Conservation (phyloP, 495 filamentous ascomycete genomes). For the Lasiosphaeris hirsuta region DNA sequence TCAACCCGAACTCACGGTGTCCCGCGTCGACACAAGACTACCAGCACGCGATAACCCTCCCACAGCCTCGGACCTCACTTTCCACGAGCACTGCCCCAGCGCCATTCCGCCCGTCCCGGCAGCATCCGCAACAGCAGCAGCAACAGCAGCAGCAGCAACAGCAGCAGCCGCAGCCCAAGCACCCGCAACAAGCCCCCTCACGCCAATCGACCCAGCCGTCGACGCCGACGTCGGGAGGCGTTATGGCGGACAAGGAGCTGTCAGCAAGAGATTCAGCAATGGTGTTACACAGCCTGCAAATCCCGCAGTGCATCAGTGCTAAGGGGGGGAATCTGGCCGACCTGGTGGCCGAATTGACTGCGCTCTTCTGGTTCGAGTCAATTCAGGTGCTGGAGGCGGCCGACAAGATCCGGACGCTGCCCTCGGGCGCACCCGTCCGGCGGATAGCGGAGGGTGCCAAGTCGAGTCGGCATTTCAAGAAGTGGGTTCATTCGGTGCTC, state of each 20-base stretch:
- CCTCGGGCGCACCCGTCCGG: conserved; percentile 39
- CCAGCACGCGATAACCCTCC: conserved; percentile 3
- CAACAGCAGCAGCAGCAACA: conserved; percentile 7
- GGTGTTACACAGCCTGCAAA: conserved; percentile 60
- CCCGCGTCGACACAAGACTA: conserved; percentile 4
- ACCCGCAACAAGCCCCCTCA: conserved; percentile 12
- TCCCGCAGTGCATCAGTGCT: conserved; percentile 70
- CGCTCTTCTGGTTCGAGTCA: conserved; percentile 98
- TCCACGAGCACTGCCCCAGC: conserved; percentile 15
- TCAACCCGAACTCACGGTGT: conserved; percentile 24
- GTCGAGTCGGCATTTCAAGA: conserved; percentile 76
- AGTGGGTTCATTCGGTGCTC: conserved; percentile 89
- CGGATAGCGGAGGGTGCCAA: conserved; percentile 66
- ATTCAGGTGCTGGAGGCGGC: conserved; percentile 68
- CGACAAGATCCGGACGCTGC: conserved; percentile 57
- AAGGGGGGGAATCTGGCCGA: conserved; percentile 71
- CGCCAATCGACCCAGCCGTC: conserved; percentile 32
- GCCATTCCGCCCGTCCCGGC: neutral
- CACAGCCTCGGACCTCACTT: conserved; percentile 5
- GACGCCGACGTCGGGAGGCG: conserved; percentile 31
- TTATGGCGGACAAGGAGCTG: conserved; percentile 25
- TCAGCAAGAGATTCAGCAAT: conserved; percentile 41
- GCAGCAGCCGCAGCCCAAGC: conserved; percentile 17
- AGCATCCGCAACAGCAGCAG: neutral
- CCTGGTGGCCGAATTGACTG: conserved; percentile 90